Evolutionary conservation across 441 rosid species (phyloP).

Genomic region (Hura crepitans): DNA sequence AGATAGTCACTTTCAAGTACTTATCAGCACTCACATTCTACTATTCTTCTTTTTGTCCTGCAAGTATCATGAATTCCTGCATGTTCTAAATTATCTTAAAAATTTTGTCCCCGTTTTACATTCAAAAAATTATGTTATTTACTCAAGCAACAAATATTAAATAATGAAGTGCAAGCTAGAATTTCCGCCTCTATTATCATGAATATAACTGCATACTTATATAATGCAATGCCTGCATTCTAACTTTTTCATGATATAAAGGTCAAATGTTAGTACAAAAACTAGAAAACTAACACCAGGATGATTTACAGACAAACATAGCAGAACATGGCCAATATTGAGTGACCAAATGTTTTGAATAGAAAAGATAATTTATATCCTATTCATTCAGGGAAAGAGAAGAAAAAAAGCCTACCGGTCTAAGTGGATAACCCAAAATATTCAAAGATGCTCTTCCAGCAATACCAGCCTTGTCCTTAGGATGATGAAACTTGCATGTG

Average conservation of each 20-base stretch:
- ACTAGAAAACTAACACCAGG: neutral
- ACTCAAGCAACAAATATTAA: neutral
- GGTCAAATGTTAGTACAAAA: neutral
- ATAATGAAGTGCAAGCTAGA: neutral
- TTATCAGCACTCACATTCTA: neutral
- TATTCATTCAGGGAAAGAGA: conserved; percentile 8
- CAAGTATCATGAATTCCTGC: neutral
- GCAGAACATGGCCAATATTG: neutral
- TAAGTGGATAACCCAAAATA: conserved; percentile 88
- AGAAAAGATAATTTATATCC: neutral
- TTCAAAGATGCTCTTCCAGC: conserved; percentile 87
- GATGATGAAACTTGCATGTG: conserved; percentile 99
- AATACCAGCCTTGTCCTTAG: conserved; percentile 94
- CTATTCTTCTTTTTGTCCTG: conserved; percentile 2
- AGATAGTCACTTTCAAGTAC: neutral
- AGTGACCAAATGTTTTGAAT: neutral
- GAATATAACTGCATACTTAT: too few species aligned
- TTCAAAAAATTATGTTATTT: neutral
- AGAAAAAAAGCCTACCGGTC: conserved; percentile 55
- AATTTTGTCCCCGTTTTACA: neutral
- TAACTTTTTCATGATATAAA: too few species aligned
- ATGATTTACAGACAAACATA: neutral
- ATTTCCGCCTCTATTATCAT: neutral
- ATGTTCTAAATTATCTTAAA: neutral
- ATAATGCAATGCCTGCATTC: too few species aligned